These are phyloP conservation scores for Phytopythium litorale DNA, from an alignment of 352 stramenopile genomes.

Conservation along the genomic window DNA sequence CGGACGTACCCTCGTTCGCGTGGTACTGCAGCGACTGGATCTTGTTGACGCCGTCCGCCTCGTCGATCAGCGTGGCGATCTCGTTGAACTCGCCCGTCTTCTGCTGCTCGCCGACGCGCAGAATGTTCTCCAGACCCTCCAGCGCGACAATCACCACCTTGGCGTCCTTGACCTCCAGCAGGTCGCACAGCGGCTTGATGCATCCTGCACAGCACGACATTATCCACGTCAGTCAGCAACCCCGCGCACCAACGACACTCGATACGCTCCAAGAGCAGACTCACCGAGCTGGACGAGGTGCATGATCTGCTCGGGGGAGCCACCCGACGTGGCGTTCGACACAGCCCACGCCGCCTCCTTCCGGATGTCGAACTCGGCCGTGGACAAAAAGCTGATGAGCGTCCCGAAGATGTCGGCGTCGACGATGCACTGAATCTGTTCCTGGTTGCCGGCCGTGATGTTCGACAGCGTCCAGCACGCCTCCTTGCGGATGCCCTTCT, in stretches of 20 bases:
- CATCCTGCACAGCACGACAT: slow-evolving; percentile 54
- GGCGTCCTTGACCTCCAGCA: slow-evolving; percentile 95
- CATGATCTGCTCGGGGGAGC: slow-evolving; percentile 95
- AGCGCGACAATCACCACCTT: slow-evolving; percentile 99
- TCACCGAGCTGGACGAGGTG: slow-evolving; percentile 93
- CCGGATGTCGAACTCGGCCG: slow-evolving; percentile 97
- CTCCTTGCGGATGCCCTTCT: slow-evolving; percentile 99
- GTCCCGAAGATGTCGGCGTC: slow-evolving; percentile 97
- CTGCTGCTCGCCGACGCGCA: slow-evolving; percentile 86
- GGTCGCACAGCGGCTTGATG: slow-evolving; percentile 96
- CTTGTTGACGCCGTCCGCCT: slow-evolving; percentile 96
- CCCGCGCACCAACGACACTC: background rate
- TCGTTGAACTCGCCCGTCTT: slow-evolving; percentile 88
- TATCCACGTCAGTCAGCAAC: slow-evolving; percentile 8
- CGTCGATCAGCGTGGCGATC: slow-evolving; percentile 94
- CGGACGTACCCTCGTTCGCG: slow-evolving; percentile 92
- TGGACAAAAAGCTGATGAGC: slow-evolving; percentile 96
- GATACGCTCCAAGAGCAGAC: background rate
- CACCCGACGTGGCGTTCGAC: slow-evolving; percentile 96
- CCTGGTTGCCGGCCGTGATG: slow-evolving; percentile 98
- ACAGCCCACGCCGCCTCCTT: slow-evolving; percentile 99
- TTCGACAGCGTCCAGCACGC: slow-evolving; percentile 99
- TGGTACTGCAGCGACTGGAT: slow-evolving; percentile 98
- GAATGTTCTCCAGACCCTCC: slow-evolving; percentile 99
- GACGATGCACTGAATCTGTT: slow-evolving; percentile 98